Conservation (phyloP, 768 basidiomycete species). For the Antrodiella citrinella region DNA sequence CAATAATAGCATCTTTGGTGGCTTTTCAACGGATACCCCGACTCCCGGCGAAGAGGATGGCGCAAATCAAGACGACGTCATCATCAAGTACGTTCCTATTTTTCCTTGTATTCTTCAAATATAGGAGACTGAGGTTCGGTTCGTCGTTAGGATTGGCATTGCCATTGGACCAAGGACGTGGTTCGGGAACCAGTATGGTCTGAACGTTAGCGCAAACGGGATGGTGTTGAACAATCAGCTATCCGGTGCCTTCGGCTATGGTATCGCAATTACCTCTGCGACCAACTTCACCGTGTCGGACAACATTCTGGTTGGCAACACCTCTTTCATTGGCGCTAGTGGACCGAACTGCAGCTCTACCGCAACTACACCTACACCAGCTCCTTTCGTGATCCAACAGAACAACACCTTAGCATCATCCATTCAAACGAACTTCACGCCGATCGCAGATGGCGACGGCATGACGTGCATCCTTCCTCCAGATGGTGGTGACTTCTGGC, state of each 20-base stretch:
- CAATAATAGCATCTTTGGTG: constrained; percentile 62
- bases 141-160: constrained; percentile 57
- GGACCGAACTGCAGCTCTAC: constrained; percentile 55
- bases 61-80: constrained; percentile 45
- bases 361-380: constrained; percentile 43
- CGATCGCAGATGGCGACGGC: constrained; percentile 43
- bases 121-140: too few species aligned
- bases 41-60: constrained; percentile 38
- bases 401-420: constrained; percentile 32
- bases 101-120: constrained; percentile 2
- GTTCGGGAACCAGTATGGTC: constrained; percentile 54
- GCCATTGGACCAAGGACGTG: constrained; percentile 72
- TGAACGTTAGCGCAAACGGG: constrained; percentile 47
- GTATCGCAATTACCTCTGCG: constrained; percentile 57
- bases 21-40: constrained; percentile 46
- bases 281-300: constrained; percentile 57
- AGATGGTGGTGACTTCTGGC: constrained; percentile 64
- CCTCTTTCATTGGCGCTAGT: constrained; percentile 62
- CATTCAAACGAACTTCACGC: constrained; percentile 45
- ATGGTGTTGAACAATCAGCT: constrained; percentile 49
- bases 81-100: constrained; percentile 54
- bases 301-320: constrained; percentile 59
- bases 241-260: constrained; percentile 67
- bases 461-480: constrained; percentile 66
- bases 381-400: constrained; percentile 51